A percentile compares a stretch with the other conserved stretches of the same genome.
Evolutionary conservation across 1,284 basidiomycete species (phyloP).

Genomic region (Rugosomyces carneus): DNA sequence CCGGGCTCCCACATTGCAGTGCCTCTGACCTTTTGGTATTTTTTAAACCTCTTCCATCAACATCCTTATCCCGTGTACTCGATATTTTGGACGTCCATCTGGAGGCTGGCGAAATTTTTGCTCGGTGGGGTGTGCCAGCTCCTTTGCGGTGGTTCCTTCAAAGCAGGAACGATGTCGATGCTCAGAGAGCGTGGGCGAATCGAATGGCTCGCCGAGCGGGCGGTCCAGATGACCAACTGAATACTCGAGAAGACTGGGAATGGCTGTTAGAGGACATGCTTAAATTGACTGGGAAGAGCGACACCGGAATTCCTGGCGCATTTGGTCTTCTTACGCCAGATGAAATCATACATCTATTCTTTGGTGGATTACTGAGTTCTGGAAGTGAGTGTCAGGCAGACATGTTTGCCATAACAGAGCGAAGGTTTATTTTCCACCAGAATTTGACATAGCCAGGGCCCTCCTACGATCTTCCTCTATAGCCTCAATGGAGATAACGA

Average conservation of each 20-base stretch:
- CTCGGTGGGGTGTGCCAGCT: conserved; percentile 79
- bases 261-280: conserved; percentile 86
- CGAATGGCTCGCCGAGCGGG: conserved; percentile 76
- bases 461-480: conserved; percentile 56
- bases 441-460: conserved; percentile 69
- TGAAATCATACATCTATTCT: conserved; percentile 75
- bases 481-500: conserved; percentile 42
- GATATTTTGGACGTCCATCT: conserved; percentile 91
- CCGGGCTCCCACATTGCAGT: conserved; percentile 47
- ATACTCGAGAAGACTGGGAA: conserved; percentile 74
- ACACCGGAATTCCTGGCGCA: conserved; percentile 59
- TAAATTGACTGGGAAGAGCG: conserved; percentile 66
- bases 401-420: not conserved
- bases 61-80: conserved; percentile 73
- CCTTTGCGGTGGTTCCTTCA: conserved; percentile 83
- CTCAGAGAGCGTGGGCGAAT: conserved; percentile 83
- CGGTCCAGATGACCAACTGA: conserved; percentile 46
- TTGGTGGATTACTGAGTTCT: conserved; percentile 76
- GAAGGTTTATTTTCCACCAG: conserved; percentile 35
- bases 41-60: conserved; percentile 69
- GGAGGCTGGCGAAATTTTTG: conserved; percentile 87
- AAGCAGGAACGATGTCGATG: conserved; percentile 55
- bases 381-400: conserved; percentile 64
- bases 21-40: conserved; percentile 77
- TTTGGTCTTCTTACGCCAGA: conserved; percentile 70